phyloP scores from a whole-genome alignment of 371 early-diverging fungal species.

The Rhizopus sp. region DNA sequence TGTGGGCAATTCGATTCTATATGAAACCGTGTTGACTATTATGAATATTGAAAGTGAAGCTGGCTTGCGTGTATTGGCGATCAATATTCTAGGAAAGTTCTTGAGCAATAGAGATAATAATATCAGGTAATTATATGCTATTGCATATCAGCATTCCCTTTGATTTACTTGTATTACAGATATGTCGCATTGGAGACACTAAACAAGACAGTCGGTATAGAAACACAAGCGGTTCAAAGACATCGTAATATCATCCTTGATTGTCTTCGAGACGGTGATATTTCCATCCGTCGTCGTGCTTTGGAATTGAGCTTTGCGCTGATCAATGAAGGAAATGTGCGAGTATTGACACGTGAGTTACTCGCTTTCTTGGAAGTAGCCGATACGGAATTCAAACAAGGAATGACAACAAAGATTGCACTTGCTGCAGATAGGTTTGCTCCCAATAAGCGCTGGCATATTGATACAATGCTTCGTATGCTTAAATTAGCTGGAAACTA shows the following conservation, averaged over 20 bases:
- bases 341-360: slow-evolving; percentile 91
- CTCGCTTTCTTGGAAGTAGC: slow-evolving; percentile 90
- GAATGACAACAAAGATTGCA: slow-evolving; percentile 88
- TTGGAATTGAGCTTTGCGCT: slow-evolving; percentile 94
- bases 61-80: slow-evolving; percentile 91
- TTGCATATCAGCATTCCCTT: not conserved
- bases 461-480: slow-evolving; percentile 92
- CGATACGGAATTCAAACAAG: slow-evolving; percentile 88
- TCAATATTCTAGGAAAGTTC: slow-evolving; percentile 96
- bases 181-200: slow-evolving; percentile 96
- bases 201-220: slow-evolving; percentile 85
- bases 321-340: slow-evolving; percentile 90
- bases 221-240: slow-evolving; percentile 94
- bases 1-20: slow-evolving; percentile 95
- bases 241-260: slow-evolving; percentile 95
- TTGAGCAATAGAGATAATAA: slow-evolving; percentile 95
- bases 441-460: slow-evolving; percentile 95
- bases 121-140: slow-evolving; percentile 67
- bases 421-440: slow-evolving; percentile 86
- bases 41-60: slow-evolving; percentile 93
- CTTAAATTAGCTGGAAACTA: slow-evolving; percentile 78
- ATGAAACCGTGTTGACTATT: slow-evolving; percentile 95
- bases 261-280: slow-evolving; percentile 94
- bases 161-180: slow-evolving; percentile 37
- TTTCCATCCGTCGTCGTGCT: slow-evolving; percentile 96